Base-by-base conservation (phyloP, 2,329 filamentous ascomycete species). In the Orbilia blumenaviensis region DNA sequence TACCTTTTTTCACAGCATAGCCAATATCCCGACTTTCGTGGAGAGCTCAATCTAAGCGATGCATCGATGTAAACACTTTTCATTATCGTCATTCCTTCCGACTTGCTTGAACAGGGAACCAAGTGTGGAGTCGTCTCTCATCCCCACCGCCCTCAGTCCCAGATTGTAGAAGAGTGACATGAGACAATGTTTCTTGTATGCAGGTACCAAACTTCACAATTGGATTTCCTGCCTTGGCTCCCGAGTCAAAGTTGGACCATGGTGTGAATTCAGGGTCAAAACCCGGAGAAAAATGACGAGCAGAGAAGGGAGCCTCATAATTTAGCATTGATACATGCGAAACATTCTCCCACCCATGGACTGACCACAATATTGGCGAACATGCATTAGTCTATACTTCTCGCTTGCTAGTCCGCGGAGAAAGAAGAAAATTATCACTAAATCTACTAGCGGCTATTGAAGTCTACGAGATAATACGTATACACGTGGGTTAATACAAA, bases 131-230 rank as follows among this genome's bases (percentile, higher is more conserved):
- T 10, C 25, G 32, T 56, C 36, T 66, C 46, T 29, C 14, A 56
- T 38, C 48, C 38, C 61, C 23, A 44, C 60, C 52, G 5, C 3
- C n/a, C 18, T 56, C 25, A 41, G 29, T 54, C 61, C 62, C 44
- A 27, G 54, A 46, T 67, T 52, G 52, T 46, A 54, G 46, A 68
- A 67, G 46, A 75, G 50, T 42, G 58, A 67, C 18, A 23, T 75
- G 56, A 75, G 71, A 75, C 63, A 67, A 58, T 71, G 66, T 68
- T 34, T 68, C 64, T 75, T 56, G 54, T 34, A 67, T 75, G 71
- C 71, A 75, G 71, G 71, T 75, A 75, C 69, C 67, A 62, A 56
- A 34, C 44, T 56, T 67, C 63, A 29, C 56, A 63, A 67, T 75
- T 27, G 16, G 46, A 52, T 42, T 41, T 56, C 46, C 27, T 62